Conservation (phyloP, 805 yeast species). For the Myxozyma udenii region DNA sequence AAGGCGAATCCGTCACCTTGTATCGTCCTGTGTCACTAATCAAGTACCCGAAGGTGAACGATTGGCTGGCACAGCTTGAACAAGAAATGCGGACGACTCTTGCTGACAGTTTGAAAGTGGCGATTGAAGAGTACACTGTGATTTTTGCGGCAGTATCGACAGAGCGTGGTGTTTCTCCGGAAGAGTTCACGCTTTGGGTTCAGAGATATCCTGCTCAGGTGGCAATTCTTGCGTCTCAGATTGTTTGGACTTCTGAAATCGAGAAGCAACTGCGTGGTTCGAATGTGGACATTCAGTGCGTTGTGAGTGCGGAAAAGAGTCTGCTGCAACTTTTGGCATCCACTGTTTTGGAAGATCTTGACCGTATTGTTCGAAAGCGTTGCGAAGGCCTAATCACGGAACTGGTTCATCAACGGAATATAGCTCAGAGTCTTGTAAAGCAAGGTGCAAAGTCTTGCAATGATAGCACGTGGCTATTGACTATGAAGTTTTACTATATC, state of each 20-base stretch:
- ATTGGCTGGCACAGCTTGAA: conserved; percentile 65
- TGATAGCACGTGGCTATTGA: conserved; percentile 49
- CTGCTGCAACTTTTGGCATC: conserved; percentile 38
- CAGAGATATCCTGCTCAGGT: conserved; percentile 55
- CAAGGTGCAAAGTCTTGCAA: conserved; percentile 17
- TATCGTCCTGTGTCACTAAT: conserved; percentile 45
- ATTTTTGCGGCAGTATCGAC: conserved; percentile 24
- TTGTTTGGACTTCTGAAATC: conserved; percentile 49
- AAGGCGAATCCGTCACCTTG: conserved; percentile 58
- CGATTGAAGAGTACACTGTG: conserved; percentile 36
- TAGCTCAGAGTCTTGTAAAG: conserved; percentile 34
- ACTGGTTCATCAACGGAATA: conserved; percentile 55
- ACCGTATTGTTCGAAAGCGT: conserved; percentile 43
- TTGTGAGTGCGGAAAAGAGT: background rate
- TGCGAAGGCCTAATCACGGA: conserved; percentile 66
- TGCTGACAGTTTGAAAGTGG: conserved; percentile 37
- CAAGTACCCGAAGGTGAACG: conserved; percentile 47
- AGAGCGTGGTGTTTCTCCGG: background rate
- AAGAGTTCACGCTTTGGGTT: conserved; percentile 40
- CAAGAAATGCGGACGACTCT: conserved; percentile 50
- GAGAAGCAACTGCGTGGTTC: conserved; percentile 29
- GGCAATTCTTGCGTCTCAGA: conserved; percentile 52
- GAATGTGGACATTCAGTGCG: background rate
- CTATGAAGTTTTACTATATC: conserved; percentile 49
- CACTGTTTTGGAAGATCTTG: conserved; percentile 36